Evolutionary conservation across 2,329 filamentous ascomycete genomes (phyloP).

Genomic region (Trichophyton mentagrophytes): DNA sequence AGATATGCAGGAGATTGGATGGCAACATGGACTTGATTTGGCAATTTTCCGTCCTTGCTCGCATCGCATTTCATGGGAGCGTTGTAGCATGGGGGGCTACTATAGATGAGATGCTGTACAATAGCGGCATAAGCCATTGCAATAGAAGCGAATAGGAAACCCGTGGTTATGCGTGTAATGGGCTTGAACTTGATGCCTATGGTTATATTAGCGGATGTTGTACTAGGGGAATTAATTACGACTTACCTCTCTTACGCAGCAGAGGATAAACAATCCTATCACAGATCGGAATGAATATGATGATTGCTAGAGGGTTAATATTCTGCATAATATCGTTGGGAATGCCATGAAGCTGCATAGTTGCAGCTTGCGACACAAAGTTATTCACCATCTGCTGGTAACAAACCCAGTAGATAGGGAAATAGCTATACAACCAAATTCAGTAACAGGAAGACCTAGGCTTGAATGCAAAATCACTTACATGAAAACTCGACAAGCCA

Average conservation of each 20-base stretch:
- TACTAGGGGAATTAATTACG: not conserved
- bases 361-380: conserved; percentile 50
- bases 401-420: conserved; percentile 56
- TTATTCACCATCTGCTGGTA: conserved; percentile 57
- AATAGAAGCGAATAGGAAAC: conserved; percentile 52
- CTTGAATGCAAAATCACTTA: conserved; percentile 28
- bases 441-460: not conserved
- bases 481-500: conserved; percentile 58
- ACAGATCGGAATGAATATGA: conserved; percentile 61
- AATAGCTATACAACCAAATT: conserved; percentile 19
- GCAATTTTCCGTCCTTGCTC: conserved; percentile 21
- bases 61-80: conserved; percentile 24
- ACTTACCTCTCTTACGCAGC: conserved; percentile 41
- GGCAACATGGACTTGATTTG: conserved; percentile 33
- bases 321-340: conserved; percentile 69
- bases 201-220: not conserved
- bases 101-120: conserved; percentile 45
- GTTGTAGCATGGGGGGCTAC: conserved; percentile 40
- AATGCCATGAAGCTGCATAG: conserved; percentile 52
- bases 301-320: conserved; percentile 60
- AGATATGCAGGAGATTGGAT: conserved; percentile 35
- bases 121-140: conserved; percentile 51
- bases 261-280: conserved; percentile 56
- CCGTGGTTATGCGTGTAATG: conserved; percentile 60
- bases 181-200: conserved; percentile 53